Base-by-base conservation (phyloP, 192 early-diverging fungal species). In the Lobosporangium transversale region DNA sequence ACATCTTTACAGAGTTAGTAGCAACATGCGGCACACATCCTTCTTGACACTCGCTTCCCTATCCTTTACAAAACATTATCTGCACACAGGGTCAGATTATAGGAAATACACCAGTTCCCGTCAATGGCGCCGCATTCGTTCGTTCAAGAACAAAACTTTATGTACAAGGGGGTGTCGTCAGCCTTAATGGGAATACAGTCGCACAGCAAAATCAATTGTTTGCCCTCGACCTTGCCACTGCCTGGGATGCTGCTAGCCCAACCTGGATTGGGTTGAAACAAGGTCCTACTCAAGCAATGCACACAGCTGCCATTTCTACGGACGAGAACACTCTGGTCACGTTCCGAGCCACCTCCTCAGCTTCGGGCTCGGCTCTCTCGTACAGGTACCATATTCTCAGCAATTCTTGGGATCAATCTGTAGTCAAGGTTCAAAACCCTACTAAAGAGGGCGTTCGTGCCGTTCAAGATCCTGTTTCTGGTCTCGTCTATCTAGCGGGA, bases 121-220 rank as follows among this genome's bases (percentile, higher is more conserved):
- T 52, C n/a, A 63, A 27, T 8, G 49, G 61, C 4, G 33, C 61
- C 14, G 31, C 30, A 15, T 52, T 49, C 20, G 61, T 47, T 10
- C 48, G 47, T 17, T 63, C 61, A 52, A 50, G 50, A 29, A 63
- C 49, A 24, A 63, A 53, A 23, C 36, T 63, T 18, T 63, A 23
- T 27, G 61, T 52, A 36, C 61, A 63, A 24, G 49, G 49, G 12
- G 61, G 61, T 21, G 35, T 52, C 26, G 50, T 63, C 15, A 53
- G 18, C 4, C 17, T 30, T 8, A 52, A 63, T 40, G 61, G 61
- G 11, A 52, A 14, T 15, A 53, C 61, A 2, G 35, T 63, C 33
- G 61, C 61, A 51, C 61, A 51, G 29, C 61, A 63, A 15, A 63
- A 52, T 27, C 61, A 63, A 11, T 36, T 63, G 33, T 51, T 52